These are phyloP conservation scores for Raphidocelis subcapitata DNA, from an alignment of 139 green algal species.

Conservation along the genomic window DNA sequence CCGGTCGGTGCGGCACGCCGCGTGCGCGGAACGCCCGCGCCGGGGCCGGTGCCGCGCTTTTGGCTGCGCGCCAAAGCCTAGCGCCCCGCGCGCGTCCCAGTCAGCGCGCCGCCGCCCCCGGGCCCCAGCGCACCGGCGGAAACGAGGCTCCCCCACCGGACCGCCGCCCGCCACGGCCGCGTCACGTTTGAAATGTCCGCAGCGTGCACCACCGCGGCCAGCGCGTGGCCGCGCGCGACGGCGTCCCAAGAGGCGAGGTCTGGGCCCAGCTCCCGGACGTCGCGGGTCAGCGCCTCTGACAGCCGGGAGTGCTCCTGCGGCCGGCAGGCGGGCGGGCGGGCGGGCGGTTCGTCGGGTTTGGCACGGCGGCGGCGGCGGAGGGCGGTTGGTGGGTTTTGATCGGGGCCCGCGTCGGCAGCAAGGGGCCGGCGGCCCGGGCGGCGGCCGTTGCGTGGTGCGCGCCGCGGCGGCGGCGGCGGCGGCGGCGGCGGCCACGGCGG, in stretches of 20 bases:
- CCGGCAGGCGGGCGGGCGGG: neutral
- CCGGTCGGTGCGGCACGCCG: too few relatives aligned
- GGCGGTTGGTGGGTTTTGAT: too few relatives aligned
- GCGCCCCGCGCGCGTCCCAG: too few relatives aligned
- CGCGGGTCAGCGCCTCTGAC: constrained; percentile 1
- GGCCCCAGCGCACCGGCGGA: constrained; percentile 16
- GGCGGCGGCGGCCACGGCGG: too few relatives aligned
- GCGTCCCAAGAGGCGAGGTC: constrained; percentile 27
- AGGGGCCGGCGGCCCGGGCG: too few relatives aligned
- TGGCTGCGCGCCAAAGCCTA: too few relatives aligned
- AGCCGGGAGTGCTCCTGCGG: constrained; percentile 14
- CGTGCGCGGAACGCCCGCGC: too few relatives aligned
- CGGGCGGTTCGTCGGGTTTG: neutral
- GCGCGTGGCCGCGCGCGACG: constrained; percentile 19
- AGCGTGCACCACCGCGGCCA: constrained; percentile 18
- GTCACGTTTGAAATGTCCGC: constrained; percentile 26
- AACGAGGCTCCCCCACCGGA: constrained; percentile 19
- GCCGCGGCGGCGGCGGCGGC: too few relatives aligned
- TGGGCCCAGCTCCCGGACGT: constrained; percentile 9
- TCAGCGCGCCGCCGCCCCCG: too few relatives aligned
- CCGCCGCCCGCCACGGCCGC: neutral
- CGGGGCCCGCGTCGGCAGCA: too few relatives aligned
- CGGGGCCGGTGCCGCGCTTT: too few relatives aligned
- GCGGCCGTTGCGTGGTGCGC: too few relatives aligned
- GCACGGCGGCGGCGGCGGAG: neutral